Conservation (phyloP, 2,329 filamentous ascomycete species). For the Diatrype stigma region DNA sequence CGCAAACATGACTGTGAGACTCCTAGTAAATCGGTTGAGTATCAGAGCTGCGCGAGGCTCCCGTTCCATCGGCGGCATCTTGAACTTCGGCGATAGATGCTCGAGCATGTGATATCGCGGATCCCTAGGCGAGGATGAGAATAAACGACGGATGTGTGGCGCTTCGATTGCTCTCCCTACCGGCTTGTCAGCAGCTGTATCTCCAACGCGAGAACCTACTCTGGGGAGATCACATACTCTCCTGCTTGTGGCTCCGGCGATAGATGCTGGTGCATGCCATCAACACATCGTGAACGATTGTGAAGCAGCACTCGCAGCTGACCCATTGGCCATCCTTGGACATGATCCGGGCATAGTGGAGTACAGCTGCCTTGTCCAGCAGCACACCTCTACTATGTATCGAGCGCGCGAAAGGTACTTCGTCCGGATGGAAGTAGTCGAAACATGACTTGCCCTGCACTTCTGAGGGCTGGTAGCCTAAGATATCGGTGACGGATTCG, state of each 20-base stretch:
- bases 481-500: slow-evolving; percentile 71
- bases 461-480: slow-evolving; percentile 70
- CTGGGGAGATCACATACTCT: slow-evolving; percentile 55
- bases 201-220: slow-evolving; percentile 2
- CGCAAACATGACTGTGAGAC: slow-evolving; percentile 80
- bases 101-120: slow-evolving; percentile 88
- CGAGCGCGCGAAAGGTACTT: slow-evolving; percentile 69
- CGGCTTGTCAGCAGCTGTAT: slow-evolving; percentile 4
- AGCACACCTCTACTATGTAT: slow-evolving; percentile 70
- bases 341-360: slow-evolving; percentile 73
- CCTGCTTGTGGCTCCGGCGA: slow-evolving; percentile 60
- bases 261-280: slow-evolving; percentile 83
- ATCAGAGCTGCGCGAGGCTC: slow-evolving; percentile 83
- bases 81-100: slow-evolving; percentile 78
- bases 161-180: slow-evolving; percentile 73
- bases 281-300: slow-evolving; percentile 81
- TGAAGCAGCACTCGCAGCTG: slow-evolving; percentile 84
- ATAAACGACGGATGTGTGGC: slow-evolving; percentile 72
- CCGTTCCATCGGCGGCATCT: slow-evolving; percentile 57
- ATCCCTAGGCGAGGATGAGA: slow-evolving; percentile 76
- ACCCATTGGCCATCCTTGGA: slow-evolving; percentile 68
- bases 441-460: slow-evolving; percentile 74
- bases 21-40: slow-evolving; percentile 79
- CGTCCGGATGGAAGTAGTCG: slow-evolving; percentile 81
- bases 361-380: slow-evolving; percentile 78